A percentile compares a stretch with the other conserved stretches of the same genome.
Conservation (phyloP, 345 rosid genomes). For the Hibiscus mutabilis region DNA sequence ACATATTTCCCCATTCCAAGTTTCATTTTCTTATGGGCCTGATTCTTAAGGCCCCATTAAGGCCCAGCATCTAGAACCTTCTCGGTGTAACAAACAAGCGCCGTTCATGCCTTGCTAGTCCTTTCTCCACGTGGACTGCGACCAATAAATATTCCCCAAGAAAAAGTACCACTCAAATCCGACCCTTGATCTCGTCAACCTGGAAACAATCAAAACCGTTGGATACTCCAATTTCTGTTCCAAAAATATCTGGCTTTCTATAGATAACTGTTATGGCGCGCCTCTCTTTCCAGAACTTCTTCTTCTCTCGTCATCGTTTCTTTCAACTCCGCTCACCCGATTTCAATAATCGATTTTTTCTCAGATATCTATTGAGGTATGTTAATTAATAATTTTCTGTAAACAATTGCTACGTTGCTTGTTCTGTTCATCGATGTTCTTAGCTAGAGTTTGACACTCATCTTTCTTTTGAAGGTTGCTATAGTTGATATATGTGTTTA, state of each 20-base stretch:
- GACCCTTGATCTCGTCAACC: slow-evolving; percentile 16
- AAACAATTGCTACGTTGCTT: background rate
- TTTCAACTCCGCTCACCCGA: background rate
- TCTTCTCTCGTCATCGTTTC: background rate
- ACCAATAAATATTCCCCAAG: background rate
- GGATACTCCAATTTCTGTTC: slow-evolving; percentile 4
- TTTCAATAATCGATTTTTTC: background rate
- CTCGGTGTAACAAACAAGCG: background rate
- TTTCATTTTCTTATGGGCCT: background rate
- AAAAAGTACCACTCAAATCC: background rate
- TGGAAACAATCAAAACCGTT: slow-evolving; percentile 18
- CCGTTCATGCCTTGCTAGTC: background rate
- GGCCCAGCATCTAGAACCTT: background rate
- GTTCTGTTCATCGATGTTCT: background rate
- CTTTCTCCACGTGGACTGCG: background rate
- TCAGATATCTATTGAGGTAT: background rate
- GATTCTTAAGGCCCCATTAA: background rate
- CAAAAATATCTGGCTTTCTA: background rate
- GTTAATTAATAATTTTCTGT: background rate
- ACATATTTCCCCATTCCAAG: background rate
- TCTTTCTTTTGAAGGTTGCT: slow-evolving; percentile 1
- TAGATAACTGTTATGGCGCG: background rate
- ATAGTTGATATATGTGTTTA: background rate
- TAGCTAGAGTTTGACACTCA: background rate
- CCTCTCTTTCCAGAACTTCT: background rate